phyloP scores from a whole-genome alignment of 768 basidiomycete genomes.

The Lyophyllum decastes region DNA sequence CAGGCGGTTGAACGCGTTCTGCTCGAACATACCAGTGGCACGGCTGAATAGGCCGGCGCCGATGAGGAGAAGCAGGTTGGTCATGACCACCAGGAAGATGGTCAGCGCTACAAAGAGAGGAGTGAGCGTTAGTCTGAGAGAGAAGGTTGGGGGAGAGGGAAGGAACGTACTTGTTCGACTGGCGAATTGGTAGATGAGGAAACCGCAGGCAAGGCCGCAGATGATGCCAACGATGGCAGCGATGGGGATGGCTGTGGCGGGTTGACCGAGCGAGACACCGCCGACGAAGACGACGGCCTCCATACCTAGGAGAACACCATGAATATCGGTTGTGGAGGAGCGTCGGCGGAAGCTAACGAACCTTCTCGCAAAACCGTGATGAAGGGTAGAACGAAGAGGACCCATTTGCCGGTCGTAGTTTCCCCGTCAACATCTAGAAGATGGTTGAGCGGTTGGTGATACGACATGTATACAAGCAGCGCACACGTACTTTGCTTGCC shows the following conservation, averaged over 20 bases:
- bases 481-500: constrained; percentile 29
- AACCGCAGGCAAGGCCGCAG: constrained; percentile 73
- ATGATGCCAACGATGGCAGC: constrained; percentile 86
- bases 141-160: not conserved
- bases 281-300: constrained; percentile 95
- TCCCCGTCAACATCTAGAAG: constrained; percentile 44
- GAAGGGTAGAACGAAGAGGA: constrained; percentile 85
- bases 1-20: constrained; percentile 61
- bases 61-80: constrained; percentile 89
- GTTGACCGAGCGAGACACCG: constrained; percentile 84
- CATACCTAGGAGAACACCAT: constrained; percentile 45
- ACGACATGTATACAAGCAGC: no score
- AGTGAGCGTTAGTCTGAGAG: not conserved
- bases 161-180: constrained; percentile 60
- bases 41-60: constrained; percentile 92
- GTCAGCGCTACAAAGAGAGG: constrained; percentile 55
- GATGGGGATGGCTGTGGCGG: constrained; percentile 85
- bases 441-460: no score
- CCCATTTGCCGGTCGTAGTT: constrained; percentile 72
- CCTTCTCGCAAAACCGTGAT: constrained; percentile 95
- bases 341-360: constrained; percentile 12
- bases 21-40: constrained; percentile 72
- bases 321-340: not conserved
- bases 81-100: constrained; percentile 90
- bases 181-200: constrained; percentile 79